Evolutionary conservation across 2,329 filamentous ascomycete species (phyloP).

Genomic region (Keithomyces neogunnii): DNA sequence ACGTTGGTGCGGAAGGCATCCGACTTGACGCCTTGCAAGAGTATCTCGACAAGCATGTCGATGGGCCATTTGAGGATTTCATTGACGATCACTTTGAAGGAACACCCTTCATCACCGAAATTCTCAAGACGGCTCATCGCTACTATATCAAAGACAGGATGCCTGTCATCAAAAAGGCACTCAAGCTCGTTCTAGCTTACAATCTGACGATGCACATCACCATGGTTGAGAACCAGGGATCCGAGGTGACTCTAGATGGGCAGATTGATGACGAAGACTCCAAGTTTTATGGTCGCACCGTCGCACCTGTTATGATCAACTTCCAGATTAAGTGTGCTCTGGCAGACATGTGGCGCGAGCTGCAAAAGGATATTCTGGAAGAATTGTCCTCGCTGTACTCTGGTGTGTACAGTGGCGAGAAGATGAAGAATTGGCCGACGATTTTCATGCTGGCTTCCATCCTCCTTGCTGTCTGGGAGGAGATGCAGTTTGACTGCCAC

Average conservation of each 20-base stretch:
- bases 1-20: constrained; percentile 82
- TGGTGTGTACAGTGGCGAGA: constrained; percentile 95
- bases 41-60: constrained; percentile 92
- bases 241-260: constrained; percentile 69
- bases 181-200: constrained; percentile 93
- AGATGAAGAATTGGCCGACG: constrained; percentile 97
- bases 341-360: constrained; percentile 95
- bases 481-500: constrained; percentile 98
- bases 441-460: constrained; percentile 97
- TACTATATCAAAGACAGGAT: constrained; percentile 85
- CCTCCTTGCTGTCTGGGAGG: constrained; percentile 89
- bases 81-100: constrained; percentile 95
- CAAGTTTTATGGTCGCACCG: constrained; percentile 81
- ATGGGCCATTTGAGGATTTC: constrained; percentile 84
- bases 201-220: constrained; percentile 93
- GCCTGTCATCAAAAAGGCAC: constrained; percentile 84
- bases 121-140: constrained; percentile 90
- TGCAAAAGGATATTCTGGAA: constrained; percentile 92
- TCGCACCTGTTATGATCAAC: constrained; percentile 98
- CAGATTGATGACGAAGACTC: constrained; percentile 80
- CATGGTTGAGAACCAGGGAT: constrained; percentile 81
- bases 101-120: constrained; percentile 89
- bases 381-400: constrained; percentile 89
- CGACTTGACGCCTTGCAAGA: constrained; percentile 73
- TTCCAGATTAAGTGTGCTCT: constrained; percentile 98